Evolutionary conservation across 495 filamentous ascomycete species (phyloP).

Genomic region (Trichoderma orchidacearum): DNA sequence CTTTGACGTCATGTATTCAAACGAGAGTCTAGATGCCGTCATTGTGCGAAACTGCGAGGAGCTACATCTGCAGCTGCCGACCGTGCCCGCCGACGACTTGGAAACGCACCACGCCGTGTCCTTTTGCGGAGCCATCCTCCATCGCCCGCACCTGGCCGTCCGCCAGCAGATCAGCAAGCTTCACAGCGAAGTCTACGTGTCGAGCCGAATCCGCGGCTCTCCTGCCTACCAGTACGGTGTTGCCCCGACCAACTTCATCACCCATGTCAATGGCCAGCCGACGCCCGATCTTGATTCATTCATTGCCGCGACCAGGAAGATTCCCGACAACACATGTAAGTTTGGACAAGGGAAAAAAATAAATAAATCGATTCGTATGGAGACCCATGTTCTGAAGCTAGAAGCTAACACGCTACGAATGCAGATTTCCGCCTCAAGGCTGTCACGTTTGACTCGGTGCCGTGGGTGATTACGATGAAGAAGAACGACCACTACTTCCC

Average conservation of each 20-base stretch:
- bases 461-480: constrained; percentile 98
- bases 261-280: constrained; percentile 76
- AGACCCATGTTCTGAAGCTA: too few relatives aligned
- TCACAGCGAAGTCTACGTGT: constrained; percentile 96
- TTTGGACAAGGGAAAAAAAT: too few relatives aligned
- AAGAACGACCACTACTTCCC: constrained; percentile 99
- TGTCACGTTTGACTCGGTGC: constrained; percentile 94
- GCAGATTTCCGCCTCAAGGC: constrained; percentile 81
- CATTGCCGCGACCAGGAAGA: constrained; percentile 62
- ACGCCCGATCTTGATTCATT: constrained; percentile 74
- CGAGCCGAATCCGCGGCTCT: constrained; percentile 66
- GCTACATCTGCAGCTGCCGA: constrained; percentile 64
- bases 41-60: constrained; percentile 80
- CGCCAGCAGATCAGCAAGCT: constrained; percentile 92
- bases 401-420: constrained; percentile 8
- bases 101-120: constrained; percentile 85
- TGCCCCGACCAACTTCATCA: constrained; percentile 93
- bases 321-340: constrained; percentile 84
- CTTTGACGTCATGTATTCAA: constrained; percentile 91
- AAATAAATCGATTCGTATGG: too few relatives aligned
- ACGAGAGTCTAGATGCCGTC: constrained; percentile 68
- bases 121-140: constrained; percentile 90
- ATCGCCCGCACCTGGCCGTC: constrained; percentile 90
- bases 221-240: constrained; percentile 89
- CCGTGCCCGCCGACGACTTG: constrained; percentile 76